Conservation (phyloP, 345 rosid genomes). For the Pseudoturritis turrita region DNA sequence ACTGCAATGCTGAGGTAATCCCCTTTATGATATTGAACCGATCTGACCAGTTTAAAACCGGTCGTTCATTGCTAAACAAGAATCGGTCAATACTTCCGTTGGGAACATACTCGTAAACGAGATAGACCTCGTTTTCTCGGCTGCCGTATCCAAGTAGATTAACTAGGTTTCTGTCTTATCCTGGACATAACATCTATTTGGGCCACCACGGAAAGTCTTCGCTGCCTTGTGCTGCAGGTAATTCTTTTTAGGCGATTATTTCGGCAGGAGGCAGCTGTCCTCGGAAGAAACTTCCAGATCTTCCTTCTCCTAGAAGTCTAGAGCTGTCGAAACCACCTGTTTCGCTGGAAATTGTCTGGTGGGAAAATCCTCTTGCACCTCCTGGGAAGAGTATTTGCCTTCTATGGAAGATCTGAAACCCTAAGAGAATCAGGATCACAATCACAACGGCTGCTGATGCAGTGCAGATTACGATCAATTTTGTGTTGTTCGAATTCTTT, state of each 20-base stretch:
- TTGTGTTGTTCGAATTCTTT: not conserved
- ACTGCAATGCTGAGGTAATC: slow-evolving; percentile 39
- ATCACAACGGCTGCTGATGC: not conserved
- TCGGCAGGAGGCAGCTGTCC: slow-evolving; percentile 17
- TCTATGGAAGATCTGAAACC: not conserved
- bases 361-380: slow-evolving; percentile 8
- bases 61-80: slow-evolving; percentile 30
- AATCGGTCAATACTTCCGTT: slow-evolving; percentile 46
- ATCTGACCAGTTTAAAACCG: slow-evolving; percentile 40
- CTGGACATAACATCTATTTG: slow-evolving; percentile 4
- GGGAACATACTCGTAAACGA: slow-evolving; percentile 46
- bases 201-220: not conserved
- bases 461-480: not conserved
- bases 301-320: slow-evolving; percentile 10
- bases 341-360: slow-evolving; percentile 17
- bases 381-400: not conserved
- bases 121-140: slow-evolving; percentile 34
- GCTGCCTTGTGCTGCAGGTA: slow-evolving; percentile 24
- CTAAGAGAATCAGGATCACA: not conserved
- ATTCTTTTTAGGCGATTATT: slow-evolving; percentile 11
- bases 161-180: slow-evolving; percentile 44
- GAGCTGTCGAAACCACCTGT: slow-evolving; percentile 6
- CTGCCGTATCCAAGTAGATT: slow-evolving; percentile 42
- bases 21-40: slow-evolving; percentile 41
- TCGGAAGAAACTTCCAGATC: slow-evolving; percentile 15